These are phyloP conservation scores for Capsicum rhomboideum DNA, from an alignment of 257 asterid species.

Conservation along the genomic window DNA sequence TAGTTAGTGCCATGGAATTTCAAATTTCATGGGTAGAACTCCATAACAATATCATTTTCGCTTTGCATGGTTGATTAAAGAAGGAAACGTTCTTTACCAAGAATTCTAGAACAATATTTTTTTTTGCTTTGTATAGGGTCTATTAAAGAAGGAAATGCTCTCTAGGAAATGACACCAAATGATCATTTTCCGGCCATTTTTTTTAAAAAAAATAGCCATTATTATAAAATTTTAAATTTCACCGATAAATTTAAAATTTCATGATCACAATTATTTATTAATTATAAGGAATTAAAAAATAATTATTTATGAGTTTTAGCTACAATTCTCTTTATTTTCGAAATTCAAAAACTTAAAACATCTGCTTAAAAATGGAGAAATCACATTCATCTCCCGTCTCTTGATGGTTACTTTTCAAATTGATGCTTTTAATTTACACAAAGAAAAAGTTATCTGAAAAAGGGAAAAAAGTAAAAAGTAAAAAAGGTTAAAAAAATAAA, in stretches of 20 bases:
- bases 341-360: background rate
- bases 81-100: too few relatives aligned
- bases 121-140: background rate
- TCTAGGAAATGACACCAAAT: background rate
- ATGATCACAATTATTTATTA: background rate
- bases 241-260: background rate
- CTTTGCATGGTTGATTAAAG: too few relatives aligned
- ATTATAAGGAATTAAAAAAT: background rate
- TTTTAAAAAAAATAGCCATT: background rate
- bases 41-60: accelerated
- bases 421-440: background rate
- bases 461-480: background rate
- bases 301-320: background rate
- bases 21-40: background rate
- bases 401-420: background rate
- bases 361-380: background rate
- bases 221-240: background rate
- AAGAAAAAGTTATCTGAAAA: background rate
- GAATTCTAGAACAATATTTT: too few relatives aligned
- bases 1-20: too few relatives aligned
- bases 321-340: background rate
- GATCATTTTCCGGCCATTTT: too few relatives aligned
- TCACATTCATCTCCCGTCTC: background rate
- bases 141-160: background rate
- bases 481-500: background rate